phyloP scores from a whole-genome alignment of 345 rosid species.

The Camelina laxa region DNA sequence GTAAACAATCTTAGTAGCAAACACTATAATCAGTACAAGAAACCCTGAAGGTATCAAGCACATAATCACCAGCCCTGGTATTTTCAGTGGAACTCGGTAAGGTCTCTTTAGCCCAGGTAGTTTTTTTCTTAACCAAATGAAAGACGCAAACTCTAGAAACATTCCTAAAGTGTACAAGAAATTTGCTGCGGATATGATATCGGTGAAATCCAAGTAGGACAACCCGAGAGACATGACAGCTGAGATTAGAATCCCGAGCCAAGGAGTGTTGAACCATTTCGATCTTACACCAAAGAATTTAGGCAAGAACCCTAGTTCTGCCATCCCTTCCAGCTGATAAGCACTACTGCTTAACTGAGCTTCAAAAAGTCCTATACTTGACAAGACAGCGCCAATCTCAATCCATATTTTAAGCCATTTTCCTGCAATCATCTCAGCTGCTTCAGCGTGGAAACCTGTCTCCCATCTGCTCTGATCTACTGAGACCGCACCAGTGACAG shows the following conservation, averaged over 20 bases:
- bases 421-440: constrained; percentile 76
- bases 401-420: constrained; percentile 79
- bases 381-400: constrained; percentile 74
- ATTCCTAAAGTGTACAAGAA: constrained; percentile 79
- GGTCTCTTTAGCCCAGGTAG: constrained; percentile 61
- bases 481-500: constrained; percentile 71
- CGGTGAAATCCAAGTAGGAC: constrained; percentile 59
- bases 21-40: constrained; percentile 54
- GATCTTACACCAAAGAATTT: constrained; percentile 55
- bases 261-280: constrained; percentile 74
- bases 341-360: constrained; percentile 84
- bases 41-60: constrained; percentile 69
- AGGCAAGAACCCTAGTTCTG: constrained; percentile 68
- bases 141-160: constrained; percentile 73
- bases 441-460: constrained; percentile 72
- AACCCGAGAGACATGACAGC: constrained; percentile 56
- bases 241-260: constrained; percentile 69
- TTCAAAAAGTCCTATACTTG: constrained; percentile 74
- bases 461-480: constrained; percentile 69
- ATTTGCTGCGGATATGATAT: constrained; percentile 67
- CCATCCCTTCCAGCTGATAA: constrained; percentile 83
- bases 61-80: constrained; percentile 58
- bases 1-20: constrained; percentile 66
- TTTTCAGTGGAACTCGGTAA: constrained; percentile 58
- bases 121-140: constrained; percentile 67